Evolutionary conservation across 371 early-diverging fungal genomes (phyloP).

Genomic region (Syncephalastrum racemosum): DNA sequence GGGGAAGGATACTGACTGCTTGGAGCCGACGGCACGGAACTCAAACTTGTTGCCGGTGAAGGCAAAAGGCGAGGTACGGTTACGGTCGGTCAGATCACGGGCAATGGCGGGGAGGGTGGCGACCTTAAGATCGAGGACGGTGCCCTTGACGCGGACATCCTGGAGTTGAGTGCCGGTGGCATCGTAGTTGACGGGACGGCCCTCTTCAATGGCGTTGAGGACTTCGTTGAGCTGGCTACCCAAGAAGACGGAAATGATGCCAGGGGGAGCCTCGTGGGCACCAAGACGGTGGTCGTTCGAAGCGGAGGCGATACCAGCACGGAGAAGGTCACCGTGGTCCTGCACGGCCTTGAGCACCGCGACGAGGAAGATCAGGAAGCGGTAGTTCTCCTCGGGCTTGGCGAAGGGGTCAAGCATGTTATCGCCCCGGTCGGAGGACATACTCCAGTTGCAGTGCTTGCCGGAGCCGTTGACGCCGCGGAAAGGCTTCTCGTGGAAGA

Average conservation of each 20-base stretch:
- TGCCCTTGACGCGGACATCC: constrained; percentile 93
- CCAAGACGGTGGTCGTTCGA: constrained; percentile 98
- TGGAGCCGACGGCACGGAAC: constrained; percentile 98
- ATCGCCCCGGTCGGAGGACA: constrained; percentile 92
- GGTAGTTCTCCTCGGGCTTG: constrained; percentile 94
- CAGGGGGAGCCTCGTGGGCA: constrained; percentile 98
- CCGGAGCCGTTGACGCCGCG: constrained; percentile 98
- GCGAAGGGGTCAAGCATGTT: constrained; percentile 94
- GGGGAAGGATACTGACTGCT: constrained; percentile 96
- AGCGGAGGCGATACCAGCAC: constrained; percentile 89
- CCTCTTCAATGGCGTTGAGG: constrained; percentile 85
- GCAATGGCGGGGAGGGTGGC: constrained; percentile 87
- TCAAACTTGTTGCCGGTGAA: constrained; percentile 99
- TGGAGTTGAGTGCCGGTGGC: constrained; percentile 77
- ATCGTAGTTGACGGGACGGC: constrained; percentile 80
- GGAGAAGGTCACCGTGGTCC: constrained; percentile 70
- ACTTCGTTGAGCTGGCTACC: constrained; percentile 95
- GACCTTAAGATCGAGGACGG: constrained; percentile 93
- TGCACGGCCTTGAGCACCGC: constrained; percentile 89
- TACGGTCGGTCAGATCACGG: constrained; percentile 97
- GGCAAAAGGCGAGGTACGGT: constrained; percentile 98
- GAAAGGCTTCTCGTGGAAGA: constrained; percentile 99
- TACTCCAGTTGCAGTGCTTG: constrained; percentile 99
- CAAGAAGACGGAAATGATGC: constrained; percentile 94
- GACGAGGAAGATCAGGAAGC: constrained; percentile 92